Percentiles rank a stretch among this genome's conserved stretches.
These are phyloP conservation scores for Cnidoscolus chayamansa DNA, from an alignment of 441 rosid genomes.

Conservation along the genomic window DNA sequence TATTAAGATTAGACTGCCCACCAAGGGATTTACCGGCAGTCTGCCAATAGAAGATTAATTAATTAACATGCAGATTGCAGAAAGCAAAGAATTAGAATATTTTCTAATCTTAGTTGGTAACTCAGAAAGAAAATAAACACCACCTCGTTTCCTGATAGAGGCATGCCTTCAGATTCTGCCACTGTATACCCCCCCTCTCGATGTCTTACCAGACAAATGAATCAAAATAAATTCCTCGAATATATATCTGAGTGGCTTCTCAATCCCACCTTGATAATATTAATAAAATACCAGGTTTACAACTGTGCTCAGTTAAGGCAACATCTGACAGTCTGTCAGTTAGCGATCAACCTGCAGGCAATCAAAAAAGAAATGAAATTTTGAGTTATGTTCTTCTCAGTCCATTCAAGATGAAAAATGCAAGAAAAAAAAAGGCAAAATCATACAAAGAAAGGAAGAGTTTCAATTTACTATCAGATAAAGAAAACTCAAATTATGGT, in stretches of 20 bases:
- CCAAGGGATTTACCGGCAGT: conserved; percentile 44
- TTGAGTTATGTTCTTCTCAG: neutral
- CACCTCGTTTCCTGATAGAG: conserved; percentile 63
- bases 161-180: conserved; percentile 35
- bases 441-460: neutral
- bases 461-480: neutral
- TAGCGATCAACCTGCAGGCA: conserved; percentile 23
- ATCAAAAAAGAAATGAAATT: neutral
- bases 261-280: conserved; percentile 9
- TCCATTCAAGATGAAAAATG: neutral
- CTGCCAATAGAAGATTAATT: conserved; percentile 45
- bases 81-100: conserved; percentile 16
- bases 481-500: neutral
- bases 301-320: neutral
- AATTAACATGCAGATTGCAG: conserved; percentile 27
- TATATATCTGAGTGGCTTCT: neutral
- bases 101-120: conserved; percentile 19
- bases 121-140: conserved; percentile 35
- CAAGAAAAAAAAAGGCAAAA: neutral
- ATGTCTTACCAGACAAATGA: conserved; percentile 16
- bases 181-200: conserved; percentile 13
- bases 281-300: conserved; percentile 1
- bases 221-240: neutral
- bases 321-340: neutral
- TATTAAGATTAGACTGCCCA: conserved; percentile 50